Evolutionary conservation across 495 filamentous ascomycete species (phyloP), one percentile per base, ranked within the genome.

Genomic region (Penicillium antarcticum): DNA sequence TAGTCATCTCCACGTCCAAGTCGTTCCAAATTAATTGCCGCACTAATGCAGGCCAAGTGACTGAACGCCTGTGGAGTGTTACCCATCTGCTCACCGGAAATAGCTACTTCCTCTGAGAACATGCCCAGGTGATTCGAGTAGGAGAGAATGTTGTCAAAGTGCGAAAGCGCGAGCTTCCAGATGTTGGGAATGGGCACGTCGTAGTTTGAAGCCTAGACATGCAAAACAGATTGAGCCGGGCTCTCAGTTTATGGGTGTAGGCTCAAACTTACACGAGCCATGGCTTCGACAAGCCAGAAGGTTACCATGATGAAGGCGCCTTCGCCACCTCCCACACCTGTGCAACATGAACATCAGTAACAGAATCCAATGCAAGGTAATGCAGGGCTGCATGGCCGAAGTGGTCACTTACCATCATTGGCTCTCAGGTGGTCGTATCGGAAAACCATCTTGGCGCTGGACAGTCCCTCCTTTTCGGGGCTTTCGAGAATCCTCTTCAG

Each of bases 241-340:
- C 11, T 42, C 37, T 34, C 16, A 19, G 11, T 13, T 14, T 3
- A 32, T 2, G 9, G 26, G 8, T 7, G 8, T 19, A 3, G 5
- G 12, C 29, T 7, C 5, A n/a, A 3, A 65, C 60, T 19, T 72
- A 78, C 86, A 33, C 86, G 76, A 19, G 85, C 86, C 69, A 89
- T 73, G n/a, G 86, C 84, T 62, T 88, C 86, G 3, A 88, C 82
- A 4, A 88, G 77, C 86, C 86, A 88, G 65, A 87, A 89, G 1
- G 85, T 89, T 51, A 85, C 86, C 85, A 89, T 88, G 61, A 78
- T 80, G 60, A 89, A 89, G 16, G 85, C 84, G n/a, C 86, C 86
- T 66, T 89, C 86, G 24, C 80, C 72, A 17, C 86, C 86, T 32
- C 83, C 83, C 4, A 89, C 81, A n/a, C 86, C 85, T 87, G 54